Percentiles rank a stretch among this genome's conserved stretches.
Evolutionary conservation across 2,329 filamentous ascomycete genomes (phyloP).

Genomic region (Sarocladium strictum): DNA sequence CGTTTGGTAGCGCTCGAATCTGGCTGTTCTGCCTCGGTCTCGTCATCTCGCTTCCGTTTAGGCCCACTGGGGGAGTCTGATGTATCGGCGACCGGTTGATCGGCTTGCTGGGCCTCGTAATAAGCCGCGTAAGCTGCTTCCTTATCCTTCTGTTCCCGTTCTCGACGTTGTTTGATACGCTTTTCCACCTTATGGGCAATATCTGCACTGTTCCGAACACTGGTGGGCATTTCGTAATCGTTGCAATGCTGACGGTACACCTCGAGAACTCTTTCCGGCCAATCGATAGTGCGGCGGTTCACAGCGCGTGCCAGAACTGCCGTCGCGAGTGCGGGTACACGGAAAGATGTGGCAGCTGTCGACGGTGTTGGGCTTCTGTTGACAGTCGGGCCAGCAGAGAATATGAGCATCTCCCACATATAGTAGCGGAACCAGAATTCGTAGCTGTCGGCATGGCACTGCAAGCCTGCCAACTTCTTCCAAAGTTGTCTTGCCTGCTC

Average conservation of each 20-base stretch:
- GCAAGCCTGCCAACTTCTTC: slow-evolving; percentile 60
- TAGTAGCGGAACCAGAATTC: slow-evolving; percentile 96
- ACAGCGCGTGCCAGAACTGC: slow-evolving; percentile 69
- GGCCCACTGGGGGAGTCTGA: slow-evolving; percentile 32
- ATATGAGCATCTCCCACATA: slow-evolving; percentile 77
- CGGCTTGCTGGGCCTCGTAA: slow-evolving; percentile 24
- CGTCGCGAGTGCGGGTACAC: slow-evolving; percentile 69
- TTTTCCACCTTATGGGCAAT: slow-evolving; percentile 65
- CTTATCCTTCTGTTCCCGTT: slow-evolving; percentile 58
- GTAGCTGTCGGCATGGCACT: slow-evolving; percentile 67
- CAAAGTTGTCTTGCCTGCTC: slow-evolving; percentile 74
- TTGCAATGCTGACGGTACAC: slow-evolving; percentile 77
- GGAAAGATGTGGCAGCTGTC: slow-evolving; percentile 39
- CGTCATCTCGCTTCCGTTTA: slow-evolving; percentile 70
- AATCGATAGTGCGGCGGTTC: slow-evolving; percentile 58
- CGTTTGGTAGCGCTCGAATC: slow-evolving; percentile 54
- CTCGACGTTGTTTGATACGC: slow-evolving; percentile 55
- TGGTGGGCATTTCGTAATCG: slow-evolving; percentile 76
- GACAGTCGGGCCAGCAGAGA: slow-evolving; percentile 36
- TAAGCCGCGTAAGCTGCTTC: slow-evolving; percentile 44
- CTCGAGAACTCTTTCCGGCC: slow-evolving; percentile 70
- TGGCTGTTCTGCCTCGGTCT: slow-evolving; percentile 26
- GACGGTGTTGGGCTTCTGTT: slow-evolving; percentile 48
- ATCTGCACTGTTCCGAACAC: slow-evolving; percentile 68
- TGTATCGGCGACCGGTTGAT: slow-evolving; percentile 14